These are phyloP conservation scores for Thalassiosira hispida DNA, from an alignment of 352 stramenopile genomes.

Conservation along the genomic window DNA sequence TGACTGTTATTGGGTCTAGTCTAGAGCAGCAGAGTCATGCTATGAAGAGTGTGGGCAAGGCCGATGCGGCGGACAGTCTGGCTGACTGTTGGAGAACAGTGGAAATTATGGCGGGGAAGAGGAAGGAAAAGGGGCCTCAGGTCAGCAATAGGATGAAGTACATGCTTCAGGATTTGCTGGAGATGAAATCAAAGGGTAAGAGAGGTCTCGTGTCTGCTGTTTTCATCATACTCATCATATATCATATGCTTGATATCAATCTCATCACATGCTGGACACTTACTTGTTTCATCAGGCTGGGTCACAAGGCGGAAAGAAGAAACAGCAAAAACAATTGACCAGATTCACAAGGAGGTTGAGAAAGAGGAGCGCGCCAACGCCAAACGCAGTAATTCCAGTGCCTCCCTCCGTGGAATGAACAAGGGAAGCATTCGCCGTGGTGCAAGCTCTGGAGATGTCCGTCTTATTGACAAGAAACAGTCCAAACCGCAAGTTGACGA, in stretches of 20 bases:
- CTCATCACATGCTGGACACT: background rate
- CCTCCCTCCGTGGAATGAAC: constrained; percentile 15
- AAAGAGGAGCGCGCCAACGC: constrained; percentile 64
- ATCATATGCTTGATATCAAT: no score
- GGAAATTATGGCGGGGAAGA: constrained; percentile 87
- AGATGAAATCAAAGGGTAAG: constrained; percentile 79
- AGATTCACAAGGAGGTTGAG: constrained; percentile 85
- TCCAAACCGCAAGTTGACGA: constrained; percentile 49
- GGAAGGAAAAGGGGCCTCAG: constrained; percentile 33
- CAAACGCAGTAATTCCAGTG: constrained; percentile 34
- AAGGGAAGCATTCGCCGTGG: constrained; percentile 39
- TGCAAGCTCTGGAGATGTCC: constrained; percentile 53
- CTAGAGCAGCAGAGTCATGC: constrained; percentile 87
- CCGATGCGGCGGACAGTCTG: constrained; percentile 87
- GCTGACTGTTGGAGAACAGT: constrained; percentile 88
- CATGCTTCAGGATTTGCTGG: constrained; percentile 83
- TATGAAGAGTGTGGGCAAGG: constrained; percentile 86
- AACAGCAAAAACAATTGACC: constrained; percentile 77
- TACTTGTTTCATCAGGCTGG: constrained; percentile 61
- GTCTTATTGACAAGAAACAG: constrained; percentile 34
- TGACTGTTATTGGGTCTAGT: constrained; percentile 91
- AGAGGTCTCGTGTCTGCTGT: constrained; percentile 31
- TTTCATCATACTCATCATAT: background rate
- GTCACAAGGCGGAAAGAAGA: constrained; percentile 79
- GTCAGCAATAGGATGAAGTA: constrained; percentile 83